Base-by-base conservation (phyloP, 768 basidiomycete species). In the Leucocoprinus sp. region DNA sequence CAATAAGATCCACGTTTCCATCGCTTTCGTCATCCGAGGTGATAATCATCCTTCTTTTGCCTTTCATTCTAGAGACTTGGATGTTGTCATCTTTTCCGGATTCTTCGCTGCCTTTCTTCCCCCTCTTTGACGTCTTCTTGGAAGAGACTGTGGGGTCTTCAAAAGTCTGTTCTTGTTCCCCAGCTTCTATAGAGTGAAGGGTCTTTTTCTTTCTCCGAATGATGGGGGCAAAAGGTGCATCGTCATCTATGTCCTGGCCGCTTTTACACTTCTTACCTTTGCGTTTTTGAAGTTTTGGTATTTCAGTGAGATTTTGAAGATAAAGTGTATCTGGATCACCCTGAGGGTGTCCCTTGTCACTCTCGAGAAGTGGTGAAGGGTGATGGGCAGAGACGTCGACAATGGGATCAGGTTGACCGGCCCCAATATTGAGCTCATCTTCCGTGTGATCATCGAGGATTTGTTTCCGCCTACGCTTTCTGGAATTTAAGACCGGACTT, bases 21-120 rank as follows among this genome's bases (percentile, higher is more conserved):
- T 59, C 60, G 12, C 67, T 64, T 17, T 65, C 60, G 15, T 68
- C 67, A 23, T 65, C 63, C 19, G 60, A 46, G 21, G 64, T 41
- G 29, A 62, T 52, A 17, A 54, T 50, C 37, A 59, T 64, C 43
- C 61, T 52, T 49, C 53, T 53, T 49, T 55, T 53, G 39, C 55
- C 47, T 33, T 51, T 53, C 18, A 35, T 8, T 24, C 14, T 49
- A 52, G 52, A 8, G 28, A 39, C 22, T 31, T 52, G 26, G 12
- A 35, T 36, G 22, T 52, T 53, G 9, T 50, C 57, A 3, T 42
- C 49, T 12, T 55, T 60, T 17, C 52, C 52, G 22, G 54, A 57
- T 18, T 59, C 57, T 17, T 53, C 53, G 9, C 58, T 56, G n/a
- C 54, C 55, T 3, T 65, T 60, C n/a, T 61, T 54, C 52, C 3